Evolutionary conservation across 768 basidiomycete species (phyloP), one percentile per base, ranked within the genome.

Genomic region (Imleria badia): DNA sequence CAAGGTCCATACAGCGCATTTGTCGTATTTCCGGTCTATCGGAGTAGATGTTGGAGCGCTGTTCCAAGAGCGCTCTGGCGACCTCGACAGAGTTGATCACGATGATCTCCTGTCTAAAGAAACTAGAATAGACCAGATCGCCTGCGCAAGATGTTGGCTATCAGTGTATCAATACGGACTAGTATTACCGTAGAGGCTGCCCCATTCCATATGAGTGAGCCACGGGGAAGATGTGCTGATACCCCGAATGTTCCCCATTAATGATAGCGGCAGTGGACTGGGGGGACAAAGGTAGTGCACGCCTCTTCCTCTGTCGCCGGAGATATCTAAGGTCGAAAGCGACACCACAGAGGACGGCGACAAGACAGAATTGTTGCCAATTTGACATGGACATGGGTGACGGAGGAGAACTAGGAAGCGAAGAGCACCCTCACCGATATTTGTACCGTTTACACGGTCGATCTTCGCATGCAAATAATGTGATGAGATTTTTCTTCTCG

Each of bases 31-130:
- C 46, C 1, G 72, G 72, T 8, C 70, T 56, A 50, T 74, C 70
- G 29, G 68, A 71, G 47, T 72, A 73, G 29, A 62, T 65, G 22
- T 54, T 56, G 19, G 67, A 68, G 3, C 62, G 61, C 17, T 66
- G 61, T 38, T 61, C 66, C 22, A 72, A 62, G 46, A 73, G 62
- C 14, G 61, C 61, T 35, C 52, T 62, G 5, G 63, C 61, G 3
- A 64, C 61, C 52, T 66, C 55, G 29, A 59, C 55, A 1, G 64
- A 61, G 50, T 66, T 69, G 45, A 74, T 60, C 22, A 73, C 52
- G 20, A 73, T 39, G 14, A 72, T 60, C 11, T 54, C 43, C 29
- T 61, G 64, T 29, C 42, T 55, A n/a, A 72, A 52, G 39, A 66
- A 52, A 35, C 59, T 46, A 4, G 61, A 55, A 33, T 69, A 71